Evolutionary conservation across 805 yeast genomes (phyloP).

Genomic region (Dipodascus albidus): DNA sequence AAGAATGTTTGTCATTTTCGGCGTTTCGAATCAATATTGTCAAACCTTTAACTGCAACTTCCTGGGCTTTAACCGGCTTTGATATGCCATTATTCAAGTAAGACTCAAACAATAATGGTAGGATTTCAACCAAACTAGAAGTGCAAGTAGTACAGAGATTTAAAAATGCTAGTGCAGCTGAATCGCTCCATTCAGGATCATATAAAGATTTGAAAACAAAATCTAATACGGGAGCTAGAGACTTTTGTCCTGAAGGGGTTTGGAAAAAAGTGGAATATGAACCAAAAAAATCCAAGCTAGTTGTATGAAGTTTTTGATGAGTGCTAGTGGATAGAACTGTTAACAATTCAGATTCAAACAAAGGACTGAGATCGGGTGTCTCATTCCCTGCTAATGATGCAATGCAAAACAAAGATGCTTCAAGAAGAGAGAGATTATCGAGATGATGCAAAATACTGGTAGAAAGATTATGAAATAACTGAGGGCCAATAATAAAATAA

Average conservation of each 20-base stretch:
- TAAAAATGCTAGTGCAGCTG: slow-evolving; percentile 45
- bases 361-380: slow-evolving; percentile 18
- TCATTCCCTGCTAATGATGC: neutral
- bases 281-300: slow-evolving; percentile 44
- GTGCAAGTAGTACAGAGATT: slow-evolving; percentile 29
- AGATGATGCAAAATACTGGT: neutral
- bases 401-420: neutral
- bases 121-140: slow-evolving; percentile 12
- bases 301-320: slow-evolving; percentile 32
- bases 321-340: slow-evolving; percentile 15
- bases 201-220: slow-evolving; percentile 39
- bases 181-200: slow-evolving; percentile 22
- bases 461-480: neutral
- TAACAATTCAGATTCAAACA: slow-evolving; percentile 23
- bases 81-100: slow-evolving; percentile 13
- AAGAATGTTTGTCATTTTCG: neutral
- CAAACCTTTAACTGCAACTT: slow-evolving; percentile 9
- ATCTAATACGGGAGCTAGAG: slow-evolving; percentile 40
- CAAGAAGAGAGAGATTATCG: neutral
- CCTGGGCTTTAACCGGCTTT: slow-evolving; percentile 14
- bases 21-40: slow-evolving; percentile 6
- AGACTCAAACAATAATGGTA: slow-evolving; percentile 19
- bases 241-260: slow-evolving; percentile 31
- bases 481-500: neutral
- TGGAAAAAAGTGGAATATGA: slow-evolving; percentile 50